Conservation (phyloP, 2,329 filamentous ascomycete species). For the Clarireedia paspali region DNA sequence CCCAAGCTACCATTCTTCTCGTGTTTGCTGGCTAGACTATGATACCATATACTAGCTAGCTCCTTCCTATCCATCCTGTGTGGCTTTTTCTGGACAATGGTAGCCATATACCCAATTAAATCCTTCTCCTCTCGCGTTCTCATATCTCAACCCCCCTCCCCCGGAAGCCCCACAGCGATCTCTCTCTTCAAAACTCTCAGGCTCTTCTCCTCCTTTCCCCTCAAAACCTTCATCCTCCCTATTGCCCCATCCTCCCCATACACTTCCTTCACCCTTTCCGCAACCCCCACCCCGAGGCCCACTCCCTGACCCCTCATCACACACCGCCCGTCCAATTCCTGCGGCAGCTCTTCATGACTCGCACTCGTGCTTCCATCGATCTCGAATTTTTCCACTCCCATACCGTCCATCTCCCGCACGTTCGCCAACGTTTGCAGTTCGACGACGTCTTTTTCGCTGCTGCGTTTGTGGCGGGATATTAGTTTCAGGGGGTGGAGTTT, state of each 20-base stretch:
- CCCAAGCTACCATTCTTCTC: too few relatives aligned
- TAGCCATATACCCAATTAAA: too few relatives aligned
- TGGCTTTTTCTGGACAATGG: too few relatives aligned
- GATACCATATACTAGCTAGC: too few relatives aligned
- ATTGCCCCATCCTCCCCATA: not conserved
- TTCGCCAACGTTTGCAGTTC: conserved; percentile 1
- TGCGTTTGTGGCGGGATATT: too few relatives aligned
- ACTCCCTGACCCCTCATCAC: not conserved
- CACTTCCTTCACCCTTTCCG: not conserved
- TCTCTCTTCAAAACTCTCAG: not conserved
- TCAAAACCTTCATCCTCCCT: not conserved
- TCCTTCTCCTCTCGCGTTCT: too few relatives aligned
- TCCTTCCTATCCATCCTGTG: too few relatives aligned
- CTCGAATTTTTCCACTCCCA: not conserved
- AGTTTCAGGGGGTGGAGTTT: too few relatives aligned
- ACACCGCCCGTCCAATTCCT: too few relatives aligned
- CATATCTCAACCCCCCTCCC: not conserved
- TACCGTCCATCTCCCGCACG: not conserved
- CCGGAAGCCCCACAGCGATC: not conserved
- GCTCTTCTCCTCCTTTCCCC: not conserved
- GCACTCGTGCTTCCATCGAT: not conserved
- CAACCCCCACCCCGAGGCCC: not conserved
- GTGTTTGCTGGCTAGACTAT: too few relatives aligned
- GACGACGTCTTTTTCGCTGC: not conserved
- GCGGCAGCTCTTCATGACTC: too few relatives aligned